Base-by-base conservation (phyloP, 495 filamentous ascomycete species). In the Daldinia loculata region DNA sequence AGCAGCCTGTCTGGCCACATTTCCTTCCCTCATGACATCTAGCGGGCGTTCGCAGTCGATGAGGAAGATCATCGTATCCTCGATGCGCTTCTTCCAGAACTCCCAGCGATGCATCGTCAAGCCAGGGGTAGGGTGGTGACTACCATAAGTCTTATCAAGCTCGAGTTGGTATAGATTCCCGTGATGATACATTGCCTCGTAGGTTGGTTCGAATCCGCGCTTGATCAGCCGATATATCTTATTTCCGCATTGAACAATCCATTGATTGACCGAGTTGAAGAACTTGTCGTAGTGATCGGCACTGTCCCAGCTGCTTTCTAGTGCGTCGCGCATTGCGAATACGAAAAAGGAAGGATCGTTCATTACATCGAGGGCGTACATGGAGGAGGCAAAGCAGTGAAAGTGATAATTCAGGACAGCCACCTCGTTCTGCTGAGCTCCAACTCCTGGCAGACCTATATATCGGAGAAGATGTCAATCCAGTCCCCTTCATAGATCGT, bases 241-340 rank as follows among this genome's bases (percentile, higher is more conserved):
- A 8, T 19, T 4, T 30, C 50, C 64, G 57, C 14, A 22, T 0
- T 2, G 9, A 0, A 56, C 11, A 24, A 67, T 45, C 64, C 64
- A 67, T 1, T 19, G 15, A 1, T 1, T 1, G 32, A 53, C 43
- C 7, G 55, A 30, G 2, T 15, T 0, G 15, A 53, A 6, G 5
- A 52, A 3, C 15, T 5, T 3, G 24, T 30, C 1, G 8, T 38
- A 27, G 3, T 29, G 14, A 5, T 14, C 0, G 8, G 39, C 6
- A 6, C 56, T 14, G 24, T 12, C 2, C 34, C 63, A 58, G 3
- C 50, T 17, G 4, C 11, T 9, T 26, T 68, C 65, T 6, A 68
- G 36, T 4, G 51, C 57, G 56, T 68, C 65, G 26, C 29, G 39
- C 65, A 68, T 68, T 11, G 58, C 57, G 29, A 11, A 26, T 1